phyloP scores from a whole-genome alignment of 108 stramenopile genomes.

The Cyclotella baltica region DNA sequence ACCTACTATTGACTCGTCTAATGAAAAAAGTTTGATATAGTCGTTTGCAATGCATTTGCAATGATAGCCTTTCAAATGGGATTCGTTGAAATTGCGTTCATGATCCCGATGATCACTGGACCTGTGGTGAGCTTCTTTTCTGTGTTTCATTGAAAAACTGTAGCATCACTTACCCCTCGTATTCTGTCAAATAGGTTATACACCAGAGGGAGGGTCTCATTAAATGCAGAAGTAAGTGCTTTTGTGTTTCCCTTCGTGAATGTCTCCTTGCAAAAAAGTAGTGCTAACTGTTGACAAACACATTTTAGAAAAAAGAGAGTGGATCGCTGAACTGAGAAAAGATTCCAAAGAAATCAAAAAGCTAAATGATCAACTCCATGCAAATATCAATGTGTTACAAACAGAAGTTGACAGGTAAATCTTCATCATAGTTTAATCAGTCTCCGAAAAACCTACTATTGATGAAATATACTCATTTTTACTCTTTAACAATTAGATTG shows the following conservation, averaged over 20 bases:
- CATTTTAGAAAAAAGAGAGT: conserved; percentile 38
- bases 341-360: conserved; percentile 19
- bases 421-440: neutral
- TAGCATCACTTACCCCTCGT: neutral
- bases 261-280: neutral
- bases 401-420: conserved; percentile 28
- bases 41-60: conserved; percentile 22
- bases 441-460: neutral
- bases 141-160: neutral
- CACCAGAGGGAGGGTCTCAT: conserved; percentile 29
- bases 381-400: conserved; percentile 17
- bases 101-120: conserved; percentile 19
- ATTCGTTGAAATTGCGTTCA: conserved; percentile 21
- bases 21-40: no score
- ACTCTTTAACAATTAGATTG: conserved; percentile 18
- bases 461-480: neutral
- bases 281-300: neutral
- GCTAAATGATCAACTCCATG: conserved; percentile 24
- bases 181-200: conserved; percentile 16
- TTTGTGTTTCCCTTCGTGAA: neutral
- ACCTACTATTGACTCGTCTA: neutral
- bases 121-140: conserved; percentile 8
- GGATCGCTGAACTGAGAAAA: conserved; percentile 15
- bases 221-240: conserved; percentile 21
- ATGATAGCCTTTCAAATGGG: conserved; percentile 24